Evolutionary conservation across 345 rosid species (phyloP).

Genomic region (Ceriops zippeliana): DNA sequence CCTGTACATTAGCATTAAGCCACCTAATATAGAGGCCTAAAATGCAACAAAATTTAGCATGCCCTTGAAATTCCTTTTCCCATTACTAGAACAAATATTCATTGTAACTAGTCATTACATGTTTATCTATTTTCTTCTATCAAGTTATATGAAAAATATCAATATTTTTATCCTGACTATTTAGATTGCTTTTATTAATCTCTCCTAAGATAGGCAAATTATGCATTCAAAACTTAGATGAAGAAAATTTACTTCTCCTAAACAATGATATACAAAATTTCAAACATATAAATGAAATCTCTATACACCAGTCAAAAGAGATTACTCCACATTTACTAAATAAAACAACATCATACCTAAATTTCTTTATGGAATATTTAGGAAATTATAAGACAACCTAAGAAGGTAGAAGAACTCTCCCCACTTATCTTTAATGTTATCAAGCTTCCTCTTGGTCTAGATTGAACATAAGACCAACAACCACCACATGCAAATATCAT

Average conservation of each 20-base stretch:
- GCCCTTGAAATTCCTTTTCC: too few species aligned
- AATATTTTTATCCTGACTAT: too few species aligned
- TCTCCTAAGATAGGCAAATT: not conserved
- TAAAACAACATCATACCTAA: slow-evolving; percentile 40
- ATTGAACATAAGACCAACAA: slow-evolving; percentile 89
- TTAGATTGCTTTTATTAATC: too few species aligned
- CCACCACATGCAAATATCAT: slow-evolving; percentile 83
- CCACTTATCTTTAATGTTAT: slow-evolving; percentile 71
- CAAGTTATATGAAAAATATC: too few species aligned
- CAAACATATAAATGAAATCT: not conserved
- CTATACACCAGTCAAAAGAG: too few species aligned
- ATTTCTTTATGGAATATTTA: slow-evolving; percentile 86
- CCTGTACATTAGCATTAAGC: too few species aligned
- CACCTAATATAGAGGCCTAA: too few species aligned
- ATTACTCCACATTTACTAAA: too few species aligned
- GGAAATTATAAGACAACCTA: slow-evolving; percentile 74
- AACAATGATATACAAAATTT: not conserved
- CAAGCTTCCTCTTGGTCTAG: slow-evolving; percentile 65
- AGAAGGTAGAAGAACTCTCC: slow-evolving; percentile 93
- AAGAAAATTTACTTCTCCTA: not conserved
- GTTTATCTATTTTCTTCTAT: too few species aligned
- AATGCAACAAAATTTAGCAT: too few species aligned
- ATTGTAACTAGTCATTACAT: too few species aligned
- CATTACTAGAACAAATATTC: too few species aligned
- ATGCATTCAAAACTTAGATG: not conserved